Percentiles rank a stretch among this genome's conserved stretches.
phyloP scores from a whole-genome alignment of 2,329 filamentous ascomycete species.

The Paracoccidioides brasiliensis region DNA sequence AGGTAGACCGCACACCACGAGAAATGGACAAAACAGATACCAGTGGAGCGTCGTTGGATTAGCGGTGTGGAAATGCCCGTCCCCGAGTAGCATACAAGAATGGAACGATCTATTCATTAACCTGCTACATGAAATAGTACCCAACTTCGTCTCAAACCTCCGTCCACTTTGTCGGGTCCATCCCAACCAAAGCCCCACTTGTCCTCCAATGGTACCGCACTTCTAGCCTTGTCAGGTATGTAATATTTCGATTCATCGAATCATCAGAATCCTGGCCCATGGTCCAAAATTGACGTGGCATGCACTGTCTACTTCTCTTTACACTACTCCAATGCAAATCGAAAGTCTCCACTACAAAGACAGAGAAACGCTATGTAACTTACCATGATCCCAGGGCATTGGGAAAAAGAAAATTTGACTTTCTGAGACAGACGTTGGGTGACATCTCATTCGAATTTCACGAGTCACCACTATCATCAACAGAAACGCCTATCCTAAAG shows the following conservation, averaged over 20 bases:
- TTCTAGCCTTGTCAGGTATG: not conserved
- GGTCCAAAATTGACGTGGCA: conserved; percentile 1
- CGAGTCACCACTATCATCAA: not conserved
- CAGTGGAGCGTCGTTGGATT: not conserved
- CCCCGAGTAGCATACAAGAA: not conserved
- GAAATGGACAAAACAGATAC: not conserved
- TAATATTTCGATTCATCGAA: not conserved
- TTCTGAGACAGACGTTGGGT: not conserved
- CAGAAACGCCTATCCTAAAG: not conserved
- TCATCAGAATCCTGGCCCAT: not conserved
- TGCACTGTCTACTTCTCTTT: not conserved
- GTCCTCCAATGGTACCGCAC: not conserved
- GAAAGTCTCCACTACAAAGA: too few relatives aligned
- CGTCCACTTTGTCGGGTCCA: conserved; percentile 4
- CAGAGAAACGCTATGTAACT: not conserved
- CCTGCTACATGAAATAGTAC: not conserved
- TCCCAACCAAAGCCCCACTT: not conserved
- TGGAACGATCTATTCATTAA: not conserved
- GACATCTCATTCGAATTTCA: not conserved
- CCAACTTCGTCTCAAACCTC: not conserved
- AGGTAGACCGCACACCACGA: not conserved
- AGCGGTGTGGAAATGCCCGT: not conserved
- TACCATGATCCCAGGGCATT: not conserved
- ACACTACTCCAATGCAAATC: too few relatives aligned
- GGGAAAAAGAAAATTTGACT: not conserved